phyloP scores from a whole-genome alignment of 2,329 filamentous ascomycete genomes.

The Curvularia eragrostidis region DNA sequence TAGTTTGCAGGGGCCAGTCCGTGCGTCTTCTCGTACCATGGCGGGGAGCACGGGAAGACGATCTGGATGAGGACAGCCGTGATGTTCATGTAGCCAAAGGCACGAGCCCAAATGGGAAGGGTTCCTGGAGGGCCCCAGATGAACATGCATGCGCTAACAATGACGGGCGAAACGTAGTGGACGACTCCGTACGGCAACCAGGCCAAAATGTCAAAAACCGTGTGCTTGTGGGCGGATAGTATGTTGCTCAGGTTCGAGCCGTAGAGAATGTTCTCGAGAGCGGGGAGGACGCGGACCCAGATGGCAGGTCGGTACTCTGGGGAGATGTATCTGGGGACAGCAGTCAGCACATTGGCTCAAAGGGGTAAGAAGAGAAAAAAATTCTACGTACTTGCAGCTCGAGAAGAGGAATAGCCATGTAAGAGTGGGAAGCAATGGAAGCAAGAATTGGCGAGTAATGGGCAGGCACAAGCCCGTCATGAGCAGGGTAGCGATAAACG shows the following conservation, averaged over 20 bases:
- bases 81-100: constrained; percentile 93
- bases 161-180: constrained; percentile 84
- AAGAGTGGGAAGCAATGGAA: constrained; percentile 84
- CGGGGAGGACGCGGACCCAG: constrained; percentile 92
- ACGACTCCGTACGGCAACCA: constrained; percentile 93
- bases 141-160: constrained; percentile 82
- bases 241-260: constrained; percentile 96
- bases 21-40: constrained; percentile 96
- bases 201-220: constrained; percentile 82
- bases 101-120: constrained; percentile 80
- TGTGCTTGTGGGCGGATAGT: constrained; percentile 85
- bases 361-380: constrained; percentile 5
- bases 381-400: constrained; percentile 77
- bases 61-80: constrained; percentile 87
- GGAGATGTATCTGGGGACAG: constrained; percentile 75
- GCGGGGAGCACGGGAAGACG: constrained; percentile 89
- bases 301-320: constrained; percentile 88
- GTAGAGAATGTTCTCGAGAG: constrained; percentile 94
- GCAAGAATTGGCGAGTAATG: constrained; percentile 86
- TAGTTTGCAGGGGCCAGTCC: constrained; percentile 91
- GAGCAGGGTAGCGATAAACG: constrained; percentile 70
- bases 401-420: constrained; percentile 92
- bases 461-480: constrained; percentile 78
- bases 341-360: constrained; percentile 27
- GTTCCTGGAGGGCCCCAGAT: constrained; percentile 87